Evolutionary conservation across 2,329 filamentous ascomycete genomes (phyloP), one percentile per base, ranked within the genome.

Genomic region (Seiridium cupressi): DNA sequence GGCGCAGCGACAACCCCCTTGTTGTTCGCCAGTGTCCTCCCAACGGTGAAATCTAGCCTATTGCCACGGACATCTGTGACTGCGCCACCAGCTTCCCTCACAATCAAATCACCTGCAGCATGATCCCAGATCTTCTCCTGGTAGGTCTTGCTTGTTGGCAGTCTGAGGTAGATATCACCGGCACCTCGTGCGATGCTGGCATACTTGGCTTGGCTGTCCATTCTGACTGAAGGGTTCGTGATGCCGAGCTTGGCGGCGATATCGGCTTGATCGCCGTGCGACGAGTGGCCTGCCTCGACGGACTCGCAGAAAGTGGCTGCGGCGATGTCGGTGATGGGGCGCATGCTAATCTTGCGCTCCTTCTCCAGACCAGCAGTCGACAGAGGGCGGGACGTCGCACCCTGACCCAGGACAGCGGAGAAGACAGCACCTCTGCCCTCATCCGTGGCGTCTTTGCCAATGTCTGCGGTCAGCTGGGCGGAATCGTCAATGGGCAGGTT

Each of bases 51-150:
- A 75, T 99, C 90, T 61, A 99, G 81, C 62, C 87, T 83, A 72
- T 91, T 91, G 68, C 96, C 95, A 63, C 89, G 83, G 46, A 93
- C 89, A 76, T 99, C 96, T 1, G 93, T 96, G 58, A 99, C 94
- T 70, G 90, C 82, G 54, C 95, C 96, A 56, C 95, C 95, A 3
- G 95, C 93, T 78, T 99, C 96, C 60, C 93, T 84, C 46, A 98
- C 95, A 66, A 99, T 93, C 61, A 99, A 79, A 70, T 97, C 93
- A 46, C 95, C 95, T 10, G 94, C 95, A 18, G 95, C 95, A 75
- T 99, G 95, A 73, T 99, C 95, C 95, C 95, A 99, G 67, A 99
- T 99, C 86, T 99, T 99, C 83, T 99, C 95, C 74, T 96, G 88
- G 79, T 99, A 99, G 58, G 89, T 89, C 68, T 89, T 90, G 73